These are phyloP conservation scores for Herpetospermum pedunculosum DNA, from an alignment of 306 rosid species.

Conservation along the genomic window DNA sequence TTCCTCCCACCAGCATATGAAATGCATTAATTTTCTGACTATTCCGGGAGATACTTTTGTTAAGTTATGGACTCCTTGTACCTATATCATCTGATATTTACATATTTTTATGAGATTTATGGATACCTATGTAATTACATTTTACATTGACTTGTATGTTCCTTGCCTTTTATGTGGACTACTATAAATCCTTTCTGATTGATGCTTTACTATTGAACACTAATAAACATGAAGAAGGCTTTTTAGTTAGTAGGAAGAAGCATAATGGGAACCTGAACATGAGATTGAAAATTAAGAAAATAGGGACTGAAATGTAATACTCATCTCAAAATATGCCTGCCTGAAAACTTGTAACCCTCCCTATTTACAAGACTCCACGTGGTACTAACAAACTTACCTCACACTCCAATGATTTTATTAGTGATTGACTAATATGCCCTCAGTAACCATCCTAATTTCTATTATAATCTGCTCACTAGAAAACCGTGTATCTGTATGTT, in stretches of 20 bases:
- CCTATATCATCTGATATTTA: neutral
- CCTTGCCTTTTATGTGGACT: neutral
- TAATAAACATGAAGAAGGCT: neutral
- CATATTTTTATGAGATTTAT: neutral
- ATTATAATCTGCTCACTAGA: neutral
- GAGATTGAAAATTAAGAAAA: neutral
- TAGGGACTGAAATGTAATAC: neutral
- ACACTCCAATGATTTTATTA: neutral
- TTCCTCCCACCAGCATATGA: neutral
- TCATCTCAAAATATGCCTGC: neutral
- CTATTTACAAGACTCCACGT: neutral
- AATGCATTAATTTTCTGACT: neutral
- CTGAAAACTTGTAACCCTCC: neutral
- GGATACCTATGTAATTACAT: neutral
- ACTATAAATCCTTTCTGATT: neutral
- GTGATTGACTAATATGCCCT: neutral
- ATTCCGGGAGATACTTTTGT: neutral
- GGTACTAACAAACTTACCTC: neutral
- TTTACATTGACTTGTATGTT: neutral
- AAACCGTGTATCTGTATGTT: neutral
- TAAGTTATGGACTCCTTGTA: neutral
- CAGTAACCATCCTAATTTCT: neutral
- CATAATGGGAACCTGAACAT: neutral
- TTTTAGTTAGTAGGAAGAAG: neutral
- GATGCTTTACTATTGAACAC: neutral